Conservation (phyloP, 345 rosid species). For the Firmiana major region DNA sequence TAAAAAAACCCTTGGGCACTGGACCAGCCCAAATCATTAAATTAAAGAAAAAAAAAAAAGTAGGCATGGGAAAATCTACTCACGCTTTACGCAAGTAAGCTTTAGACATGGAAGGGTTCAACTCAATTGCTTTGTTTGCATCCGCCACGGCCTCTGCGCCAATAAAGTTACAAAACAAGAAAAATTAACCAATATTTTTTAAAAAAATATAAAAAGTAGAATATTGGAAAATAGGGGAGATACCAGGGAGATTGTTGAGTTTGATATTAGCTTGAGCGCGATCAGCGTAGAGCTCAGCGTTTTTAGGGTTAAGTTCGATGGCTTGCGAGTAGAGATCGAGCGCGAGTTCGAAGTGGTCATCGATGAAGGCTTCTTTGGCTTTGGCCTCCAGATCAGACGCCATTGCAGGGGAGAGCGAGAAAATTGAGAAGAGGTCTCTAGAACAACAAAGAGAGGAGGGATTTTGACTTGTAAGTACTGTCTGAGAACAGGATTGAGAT, state of each 20-base stretch:
- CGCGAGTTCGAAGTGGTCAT: slow-evolving; percentile 84
- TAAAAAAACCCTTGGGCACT: too few species aligned
- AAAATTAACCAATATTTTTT: background rate
- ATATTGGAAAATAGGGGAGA: background rate
- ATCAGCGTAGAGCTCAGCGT: slow-evolving; percentile 71
- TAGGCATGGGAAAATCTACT: slow-evolving; percentile 16
- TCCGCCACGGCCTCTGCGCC: slow-evolving; percentile 82
- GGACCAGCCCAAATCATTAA: background rate
- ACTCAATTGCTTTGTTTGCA: slow-evolving; percentile 68
- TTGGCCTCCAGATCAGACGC: slow-evolving; percentile 62
- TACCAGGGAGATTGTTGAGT: slow-evolving; percentile 69
- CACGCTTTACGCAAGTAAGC: slow-evolving; percentile 88
- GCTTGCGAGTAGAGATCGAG: slow-evolving; percentile 78
- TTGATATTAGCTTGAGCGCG: slow-evolving; percentile 93
- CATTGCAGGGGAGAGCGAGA: slow-evolving; percentile 28
- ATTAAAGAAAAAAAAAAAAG: background rate
- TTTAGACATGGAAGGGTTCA: slow-evolving; percentile 65
- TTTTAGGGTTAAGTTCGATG: slow-evolving; percentile 53
- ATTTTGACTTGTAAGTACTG: background rate
- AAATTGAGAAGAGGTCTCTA: too few species aligned
- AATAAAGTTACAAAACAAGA: background rate
- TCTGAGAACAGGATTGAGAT: background rate
- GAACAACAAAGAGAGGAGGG: background rate
- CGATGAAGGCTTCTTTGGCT: slow-evolving; percentile 86
- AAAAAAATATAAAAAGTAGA: background rate